Base-by-base conservation (phyloP, 1,139 yeast genomes). In the Debaryomycetaceae sp. region DNA sequence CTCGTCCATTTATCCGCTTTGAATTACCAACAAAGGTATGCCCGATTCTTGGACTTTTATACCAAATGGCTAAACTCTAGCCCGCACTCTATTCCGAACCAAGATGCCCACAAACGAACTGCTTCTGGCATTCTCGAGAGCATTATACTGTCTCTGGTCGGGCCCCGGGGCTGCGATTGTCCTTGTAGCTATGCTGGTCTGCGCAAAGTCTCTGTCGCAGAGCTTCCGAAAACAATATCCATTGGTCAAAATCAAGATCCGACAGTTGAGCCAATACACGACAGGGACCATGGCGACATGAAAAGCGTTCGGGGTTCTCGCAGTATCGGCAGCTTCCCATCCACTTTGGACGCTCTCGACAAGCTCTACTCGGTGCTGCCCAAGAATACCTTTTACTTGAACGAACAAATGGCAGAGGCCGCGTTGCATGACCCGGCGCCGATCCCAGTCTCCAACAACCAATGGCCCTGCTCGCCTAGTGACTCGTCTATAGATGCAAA, bases 331-430 rank as follows among this genome's bases (percentile, higher is more conserved):
- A 25, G 23, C 5, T 42, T 39, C 29, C 44, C 44, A 24, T 46
- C 58, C 5, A 47, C 54, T 30, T 47, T 47, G 28, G 45, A 49
- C 16, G 37, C 58, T 30, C 53, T 60, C 16, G 66, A 60, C 30
- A 54, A 49, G 31, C 39, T 60, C 24, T 61, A 59, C 33, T 55
- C 67, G 0, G 60, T 62, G 2, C 58, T 66, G 2, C 69, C 69
- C 1, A 57, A 47, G 30, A 58, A 59, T 31, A 60, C 68, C 0
- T 54, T 47, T 33, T 60, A 60, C 39, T 42, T 59, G 26, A 47
- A 55, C 26, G 41, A 50, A 13, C 58, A 55, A 13, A 48, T 55
- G 4, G 61, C 60, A n/a, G 40, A 47, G 28, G 59, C 55, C 12
- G 8, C 10, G 20, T 6, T 18, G 20, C 20, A 18, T 6, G 20